Evolutionary conservation across 306 rosid genomes (phyloP).

Genomic region (Cercis canadensis): DNA sequence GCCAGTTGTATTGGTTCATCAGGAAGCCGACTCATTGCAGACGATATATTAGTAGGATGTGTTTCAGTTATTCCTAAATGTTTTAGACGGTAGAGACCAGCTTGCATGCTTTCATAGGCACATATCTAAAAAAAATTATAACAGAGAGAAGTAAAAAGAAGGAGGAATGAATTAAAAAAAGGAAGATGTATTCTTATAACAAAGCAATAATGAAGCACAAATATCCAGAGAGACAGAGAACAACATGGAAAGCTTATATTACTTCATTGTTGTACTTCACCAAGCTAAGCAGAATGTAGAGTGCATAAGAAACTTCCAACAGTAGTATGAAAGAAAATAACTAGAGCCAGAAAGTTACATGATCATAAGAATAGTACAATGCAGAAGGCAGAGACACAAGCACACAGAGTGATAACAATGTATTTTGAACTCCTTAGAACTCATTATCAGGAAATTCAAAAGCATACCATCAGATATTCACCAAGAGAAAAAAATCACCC

Average conservation of each 20-base stretch:
- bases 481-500: conserved; percentile 10
- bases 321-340: background rate
- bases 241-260: background rate
- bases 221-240: background rate
- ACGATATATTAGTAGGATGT: conserved; percentile 79
- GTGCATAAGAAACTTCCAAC: background rate
- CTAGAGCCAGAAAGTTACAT: conserved; percentile 24
- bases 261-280: background rate
- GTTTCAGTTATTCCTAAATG: conserved; percentile 91
- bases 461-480: conserved; percentile 19
- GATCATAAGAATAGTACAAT: conserved; percentile 5
- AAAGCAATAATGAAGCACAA: conserved; percentile 11
- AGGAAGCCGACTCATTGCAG: conserved; percentile 96
- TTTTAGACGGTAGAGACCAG: conserved; percentile 89
- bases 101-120: conserved; percentile 98
- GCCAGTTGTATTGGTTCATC: conserved; percentile 96
- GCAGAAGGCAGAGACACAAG: conserved; percentile 2
- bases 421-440: no score
- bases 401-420: conserved; percentile 6
- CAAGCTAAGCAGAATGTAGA: conserved; percentile 25
- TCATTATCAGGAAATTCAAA: no score
- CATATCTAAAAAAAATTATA: conserved; percentile 68
- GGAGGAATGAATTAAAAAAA: conserved; percentile 22
- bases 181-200: conserved; percentile 1
- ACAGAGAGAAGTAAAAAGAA: conserved; percentile 6